A percentile compares a stretch with the other conserved stretches of the same genome.
Evolutionary conservation across 495 filamentous ascomycete species (phyloP).

Genomic region (Penicillium crystallinum): DNA sequence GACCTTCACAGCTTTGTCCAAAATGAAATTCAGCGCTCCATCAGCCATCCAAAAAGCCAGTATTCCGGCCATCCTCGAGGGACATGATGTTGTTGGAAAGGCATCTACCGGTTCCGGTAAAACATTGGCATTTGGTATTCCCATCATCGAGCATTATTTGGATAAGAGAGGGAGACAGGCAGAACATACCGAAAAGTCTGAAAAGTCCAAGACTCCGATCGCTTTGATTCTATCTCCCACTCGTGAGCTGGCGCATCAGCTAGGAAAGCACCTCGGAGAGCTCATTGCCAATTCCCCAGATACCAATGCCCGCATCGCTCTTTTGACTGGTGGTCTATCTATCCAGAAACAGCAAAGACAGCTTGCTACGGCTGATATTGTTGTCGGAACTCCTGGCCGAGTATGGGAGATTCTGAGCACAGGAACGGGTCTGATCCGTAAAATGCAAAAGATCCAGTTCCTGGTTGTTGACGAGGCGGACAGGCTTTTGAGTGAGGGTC

Average conservation of each 20-base stretch:
- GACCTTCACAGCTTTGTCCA: slow-evolving; percentile 67
- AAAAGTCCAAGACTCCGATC: slow-evolving; percentile 47
- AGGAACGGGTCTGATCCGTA: slow-evolving; percentile 52
- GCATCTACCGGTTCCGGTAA: slow-evolving; percentile 97
- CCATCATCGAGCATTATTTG: slow-evolving; percentile 47
- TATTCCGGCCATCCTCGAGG: slow-evolving; percentile 77
- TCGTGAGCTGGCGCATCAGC: slow-evolving; percentile 86
- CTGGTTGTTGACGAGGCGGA: slow-evolving; percentile 95
- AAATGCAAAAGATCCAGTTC: slow-evolving; percentile 68
- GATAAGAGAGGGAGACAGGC: slow-evolving; percentile 22
- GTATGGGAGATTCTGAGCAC: slow-evolving; percentile 88
- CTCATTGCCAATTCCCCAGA: slow-evolving; percentile 57
- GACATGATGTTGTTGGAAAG: slow-evolving; percentile 88
- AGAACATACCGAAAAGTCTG: slow-evolving; percentile 13
- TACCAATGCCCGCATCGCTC: slow-evolving; percentile 61
- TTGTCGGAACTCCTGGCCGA: slow-evolving; percentile 87
- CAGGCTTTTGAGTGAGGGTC: slow-evolving; percentile 82
- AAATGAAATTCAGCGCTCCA: slow-evolving; percentile 71
- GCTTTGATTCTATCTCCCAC: slow-evolving; percentile 91
- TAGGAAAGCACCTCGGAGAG: slow-evolving; percentile 71
- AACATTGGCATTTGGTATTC: slow-evolving; percentile 84
- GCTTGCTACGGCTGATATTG: slow-evolving; percentile 69
- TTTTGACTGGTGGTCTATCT: slow-evolving; percentile 85
- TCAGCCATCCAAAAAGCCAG: slow-evolving; percentile 71
- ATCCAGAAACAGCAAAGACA: slow-evolving; percentile 88